Conservation (phyloP, 2,329 filamentous ascomycete genomes). For the Pseudocercospora fijiensis region DNA sequence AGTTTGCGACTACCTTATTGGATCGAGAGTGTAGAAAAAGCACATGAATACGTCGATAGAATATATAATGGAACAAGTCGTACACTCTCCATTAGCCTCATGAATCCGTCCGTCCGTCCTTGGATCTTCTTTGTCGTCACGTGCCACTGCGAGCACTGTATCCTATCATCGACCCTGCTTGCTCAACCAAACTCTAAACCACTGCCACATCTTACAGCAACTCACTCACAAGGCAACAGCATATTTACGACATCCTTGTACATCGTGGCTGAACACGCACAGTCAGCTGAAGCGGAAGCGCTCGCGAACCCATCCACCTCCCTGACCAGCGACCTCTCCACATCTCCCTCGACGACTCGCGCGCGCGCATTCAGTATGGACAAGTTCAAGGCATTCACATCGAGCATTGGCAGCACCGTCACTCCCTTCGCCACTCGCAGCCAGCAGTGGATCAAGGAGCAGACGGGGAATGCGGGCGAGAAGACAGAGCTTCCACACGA, state of each 20-base stretch:
- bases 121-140: background rate
- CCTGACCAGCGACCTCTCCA: background rate
- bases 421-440: constrained; percentile 91
- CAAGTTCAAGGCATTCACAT: constrained; percentile 63
- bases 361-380: constrained; percentile 54
- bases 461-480: constrained; percentile 90
- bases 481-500: constrained; percentile 97
- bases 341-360: background rate
- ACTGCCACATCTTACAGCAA: background rate
- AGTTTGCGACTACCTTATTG: constrained; percentile 27
- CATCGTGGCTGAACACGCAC: background rate
- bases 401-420: constrained; percentile 70
- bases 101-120: background rate
- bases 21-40: background rate
- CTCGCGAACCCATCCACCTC: background rate
- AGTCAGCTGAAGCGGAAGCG: constrained; percentile 1
- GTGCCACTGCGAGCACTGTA: background rate
- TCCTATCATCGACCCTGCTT: background rate
- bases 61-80: background rate
- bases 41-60: background rate
- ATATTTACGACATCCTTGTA: background rate
- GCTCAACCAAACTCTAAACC: constrained; percentile 3
- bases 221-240: background rate
- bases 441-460: constrained; percentile 97
- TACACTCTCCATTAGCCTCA: background rate